Percentiles rank a stretch among this genome's conserved stretches.
Evolutionary conservation across 768 basidiomycete genomes (phyloP).

Genomic region (Xerocomus potaroensis): DNA sequence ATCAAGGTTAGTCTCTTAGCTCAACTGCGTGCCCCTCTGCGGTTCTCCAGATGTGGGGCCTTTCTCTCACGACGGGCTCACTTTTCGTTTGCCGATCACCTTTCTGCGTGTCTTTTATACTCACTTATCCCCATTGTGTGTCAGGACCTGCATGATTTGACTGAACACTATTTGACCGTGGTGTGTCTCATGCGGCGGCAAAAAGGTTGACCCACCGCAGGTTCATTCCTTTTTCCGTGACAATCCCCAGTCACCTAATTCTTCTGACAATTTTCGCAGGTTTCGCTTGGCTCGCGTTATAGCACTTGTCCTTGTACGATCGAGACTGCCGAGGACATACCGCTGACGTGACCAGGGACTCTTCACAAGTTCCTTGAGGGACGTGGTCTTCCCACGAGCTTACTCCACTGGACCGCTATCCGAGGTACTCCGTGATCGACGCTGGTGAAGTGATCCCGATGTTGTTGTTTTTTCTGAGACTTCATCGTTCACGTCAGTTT

Average conservation of each 20-base stretch:
- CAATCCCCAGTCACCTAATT: not conserved
- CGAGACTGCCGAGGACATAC: not conserved
- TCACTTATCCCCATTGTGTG: not conserved
- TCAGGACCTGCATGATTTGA: not conserved
- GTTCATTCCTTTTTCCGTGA: not conserved
- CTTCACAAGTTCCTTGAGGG: not conserved
- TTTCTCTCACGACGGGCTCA: not conserved
- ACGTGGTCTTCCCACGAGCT: not conserved
- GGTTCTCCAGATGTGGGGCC: not conserved
- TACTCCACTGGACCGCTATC: not conserved
- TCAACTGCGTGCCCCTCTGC: conserved; percentile 1
- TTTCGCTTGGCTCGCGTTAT: not conserved
- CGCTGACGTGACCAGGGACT: not conserved
- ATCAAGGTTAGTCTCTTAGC: conserved; percentile 4
- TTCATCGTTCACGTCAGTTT: not conserved
- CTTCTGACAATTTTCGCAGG: not conserved
- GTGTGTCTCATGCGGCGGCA: not conserved
- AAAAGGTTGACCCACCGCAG: not conserved
- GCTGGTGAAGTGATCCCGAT: no score
- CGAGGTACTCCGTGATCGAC: not conserved
- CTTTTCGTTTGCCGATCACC: not conserved
- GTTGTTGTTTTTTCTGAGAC: not conserved
- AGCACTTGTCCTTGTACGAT: not conserved
- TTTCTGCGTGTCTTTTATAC: not conserved
- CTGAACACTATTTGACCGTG: no score